Evolutionary conservation across 805 yeast genomes (phyloP), one percentile per base, ranked within the genome.

Genomic region (Lachancea meyersii): DNA sequence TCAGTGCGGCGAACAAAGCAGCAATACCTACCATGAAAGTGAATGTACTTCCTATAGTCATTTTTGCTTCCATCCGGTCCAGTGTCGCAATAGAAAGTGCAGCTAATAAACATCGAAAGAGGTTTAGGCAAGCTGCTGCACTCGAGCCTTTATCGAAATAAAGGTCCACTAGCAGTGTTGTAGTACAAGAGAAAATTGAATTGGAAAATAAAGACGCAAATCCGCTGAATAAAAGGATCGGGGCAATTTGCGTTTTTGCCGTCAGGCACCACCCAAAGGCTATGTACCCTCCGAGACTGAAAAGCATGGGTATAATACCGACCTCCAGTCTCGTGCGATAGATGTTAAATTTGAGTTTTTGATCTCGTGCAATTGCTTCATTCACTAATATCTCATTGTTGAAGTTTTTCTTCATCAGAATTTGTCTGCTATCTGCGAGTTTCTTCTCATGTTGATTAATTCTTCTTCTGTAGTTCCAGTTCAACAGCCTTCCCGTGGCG

Each of bases 41-140:
- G 54, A 79, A 85, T 1, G 84, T 75, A n/a, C 95, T 93, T 1
- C 95, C 96, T 10, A 75, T 60, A 0, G 76, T 76, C 76, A 88
- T 68, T 0, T 64, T 47, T 0, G 44, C 43, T 11, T 70, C 67
- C 91, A 87, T 83, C 37, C 64, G 69, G 16, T 77, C 72, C 16
- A 86, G 66, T 2, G 79, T 80, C 0, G 85, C 93, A 18, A 82
- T 71, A 31, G 83, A 78, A 1, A 76, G 71, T 0, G 95, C 95
- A 22, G 82, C 80, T 34, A 77, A 53, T 13, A 76, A 65, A 57
- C 96, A 87, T 51, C 96, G 68, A 18, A 78, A 70, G 22, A 87
- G 63, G 54, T 88, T 88, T 48, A 82, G 69, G 38, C 82, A 70
- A 6, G 93, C 82, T 1, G 86, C 73, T 4, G 89, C 82, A 3